Base-by-base conservation (phyloP, 2,329 filamentous ascomycete species). In the Alternaria panax region DNA sequence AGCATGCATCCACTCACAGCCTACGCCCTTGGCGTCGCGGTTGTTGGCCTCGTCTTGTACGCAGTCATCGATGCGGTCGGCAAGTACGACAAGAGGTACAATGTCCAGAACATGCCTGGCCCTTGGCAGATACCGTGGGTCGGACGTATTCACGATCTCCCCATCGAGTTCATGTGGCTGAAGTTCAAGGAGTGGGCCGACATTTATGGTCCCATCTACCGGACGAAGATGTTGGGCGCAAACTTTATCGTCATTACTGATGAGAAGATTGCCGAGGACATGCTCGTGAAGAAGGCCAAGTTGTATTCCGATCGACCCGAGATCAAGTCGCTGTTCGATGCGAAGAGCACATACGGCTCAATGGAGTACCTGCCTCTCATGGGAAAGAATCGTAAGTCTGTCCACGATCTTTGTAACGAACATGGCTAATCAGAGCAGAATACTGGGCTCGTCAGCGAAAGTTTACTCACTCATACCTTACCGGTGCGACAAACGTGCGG, bases 351-450 rank as follows among this genome's bases (percentile, higher is more conserved):
- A 1, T 66, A 82, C 69, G 84, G 84, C 3, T 85, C 83, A 1
- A 85, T 84, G 83, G 83, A 85, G 57, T 86, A 86, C 57, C 77
- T 86, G 2, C 84, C 84, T 5, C 68, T 86, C 41, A 86, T 86
- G 84, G 84, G 84, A 47, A 83, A 81, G 71, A 86, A 86, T 63
- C 76, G 84, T 85, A 74, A 71, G 83, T 68, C n/a, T 18, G 8
- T 6, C 18, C 4, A 14, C 14, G 4, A 34, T 16, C 5, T 11
- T 11, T 40, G 12, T 5, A 11, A 14, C 16, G 45, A 47, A 32
- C 14, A 6, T 14, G 3, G 47, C 64, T 73, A 51, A 75, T 53
- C 20, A 6, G 9, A 32, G 53, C 48, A 75, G 83, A 84, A 61
- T 85, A 85, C 71, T 86, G 84, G 84, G 78, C 84, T 25, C 82